Percentiles rank a stretch among this genome's conserved stretches.
These are phyloP conservation scores for Lactarius hengduanensis DNA, from an alignment of 768 basidiomycete genomes.

Conservation along the genomic window DNA sequence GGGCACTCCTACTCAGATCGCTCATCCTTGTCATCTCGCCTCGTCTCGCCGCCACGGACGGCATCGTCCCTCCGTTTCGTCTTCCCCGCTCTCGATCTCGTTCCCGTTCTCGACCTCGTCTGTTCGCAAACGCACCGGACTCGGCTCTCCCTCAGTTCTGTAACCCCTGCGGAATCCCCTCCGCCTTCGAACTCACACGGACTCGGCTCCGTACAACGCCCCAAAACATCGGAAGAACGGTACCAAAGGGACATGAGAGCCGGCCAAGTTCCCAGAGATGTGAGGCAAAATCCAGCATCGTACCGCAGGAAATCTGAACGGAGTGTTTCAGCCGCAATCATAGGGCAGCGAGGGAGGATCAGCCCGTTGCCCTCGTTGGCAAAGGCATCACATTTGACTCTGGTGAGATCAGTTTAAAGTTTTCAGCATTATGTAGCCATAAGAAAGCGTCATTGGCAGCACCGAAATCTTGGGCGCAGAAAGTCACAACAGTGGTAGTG, in stretches of 20 bases:
- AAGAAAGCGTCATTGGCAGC: not conserved
- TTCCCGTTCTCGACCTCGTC: too few species aligned
- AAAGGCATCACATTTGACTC: constrained; percentile 91
- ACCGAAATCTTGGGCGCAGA: too few species aligned
- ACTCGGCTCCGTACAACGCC: constrained; percentile 39
- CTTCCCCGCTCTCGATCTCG: too few species aligned
- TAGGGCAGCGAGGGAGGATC: constrained; percentile 54
- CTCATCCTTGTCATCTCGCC: too few species aligned
- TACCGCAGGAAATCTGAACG: constrained; percentile 1
- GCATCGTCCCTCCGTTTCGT: too few species aligned
- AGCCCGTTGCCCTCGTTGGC: constrained; percentile 75
- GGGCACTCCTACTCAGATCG: too few species aligned
- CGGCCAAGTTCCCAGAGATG: constrained; percentile 88
- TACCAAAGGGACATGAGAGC: constrained; percentile 76
- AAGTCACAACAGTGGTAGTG: too few species aligned
- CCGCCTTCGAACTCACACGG: too few species aligned
- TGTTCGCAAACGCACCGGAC: too few species aligned
- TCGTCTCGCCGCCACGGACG: too few species aligned
- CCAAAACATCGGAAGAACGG: constrained; percentile 79
- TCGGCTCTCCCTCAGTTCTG: too few species aligned
- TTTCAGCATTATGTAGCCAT: constrained; percentile 49
- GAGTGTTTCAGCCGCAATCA: constrained; percentile 64
- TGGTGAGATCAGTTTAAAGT: constrained; percentile 85
- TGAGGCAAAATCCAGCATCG: constrained; percentile 31
- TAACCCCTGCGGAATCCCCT: too few species aligned